Evolutionary conservation across 495 filamentous ascomycete species (phyloP).

Genomic region (Xylaria castorea): DNA sequence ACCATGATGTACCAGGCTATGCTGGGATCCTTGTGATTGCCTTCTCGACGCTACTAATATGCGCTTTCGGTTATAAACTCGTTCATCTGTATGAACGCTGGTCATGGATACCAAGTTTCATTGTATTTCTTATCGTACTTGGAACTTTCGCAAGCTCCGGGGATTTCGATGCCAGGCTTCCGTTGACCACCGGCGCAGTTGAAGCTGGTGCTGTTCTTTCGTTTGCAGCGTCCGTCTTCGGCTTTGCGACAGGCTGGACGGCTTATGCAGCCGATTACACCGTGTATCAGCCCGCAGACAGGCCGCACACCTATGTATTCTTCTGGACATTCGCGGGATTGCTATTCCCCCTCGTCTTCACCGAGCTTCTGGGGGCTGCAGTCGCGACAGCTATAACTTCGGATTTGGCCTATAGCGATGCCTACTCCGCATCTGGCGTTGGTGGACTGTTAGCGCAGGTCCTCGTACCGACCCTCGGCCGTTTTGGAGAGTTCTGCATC

Average conservation of each 20-base stretch:
- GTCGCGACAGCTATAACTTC: constrained; percentile 67
- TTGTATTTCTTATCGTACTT: constrained; percentile 79
- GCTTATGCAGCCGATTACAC: constrained; percentile 84
- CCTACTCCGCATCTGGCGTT: constrained; percentile 67
- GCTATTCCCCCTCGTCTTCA: constrained; percentile 75
- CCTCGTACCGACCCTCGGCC: constrained; percentile 69
- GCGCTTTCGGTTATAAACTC: constrained; percentile 78
- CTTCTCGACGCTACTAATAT: constrained; percentile 71
- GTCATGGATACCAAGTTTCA: constrained; percentile 78
- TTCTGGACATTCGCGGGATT: constrained; percentile 73
- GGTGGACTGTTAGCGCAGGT: constrained; percentile 76
- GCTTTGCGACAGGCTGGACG: constrained; percentile 83
- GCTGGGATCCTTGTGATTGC: constrained; percentile 82
- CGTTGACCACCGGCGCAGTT: constrained; percentile 61
- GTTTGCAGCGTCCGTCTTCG: constrained; percentile 76
- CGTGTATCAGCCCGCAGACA: constrained; percentile 74
- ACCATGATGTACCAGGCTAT: constrained; percentile 70
- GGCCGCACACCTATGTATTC: constrained; percentile 68
- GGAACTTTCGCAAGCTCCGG: constrained; percentile 77
- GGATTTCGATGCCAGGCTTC: constrained; percentile 72
- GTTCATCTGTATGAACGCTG: constrained; percentile 83
- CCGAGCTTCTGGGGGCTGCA: constrained; percentile 79
- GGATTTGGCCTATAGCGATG: constrained; percentile 62
- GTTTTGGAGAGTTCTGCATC: constrained; percentile 83
- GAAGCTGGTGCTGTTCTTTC: constrained; percentile 72